Conservation (phyloP, 768 basidiomycete genomes). For the Termitomyces sp. region DNA sequence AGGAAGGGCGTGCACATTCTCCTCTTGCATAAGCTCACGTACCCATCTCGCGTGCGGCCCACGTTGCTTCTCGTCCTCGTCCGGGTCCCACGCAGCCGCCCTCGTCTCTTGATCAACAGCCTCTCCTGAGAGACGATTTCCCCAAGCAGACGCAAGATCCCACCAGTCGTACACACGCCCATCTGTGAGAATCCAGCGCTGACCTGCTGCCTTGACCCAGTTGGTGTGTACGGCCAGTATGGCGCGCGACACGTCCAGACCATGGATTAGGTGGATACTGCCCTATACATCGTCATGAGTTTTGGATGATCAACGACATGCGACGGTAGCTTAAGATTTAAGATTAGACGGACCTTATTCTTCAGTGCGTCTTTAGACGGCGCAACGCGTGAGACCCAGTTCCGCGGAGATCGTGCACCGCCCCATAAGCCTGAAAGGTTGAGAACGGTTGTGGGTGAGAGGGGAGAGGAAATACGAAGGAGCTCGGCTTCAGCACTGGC, state of each 20-base stretch:
- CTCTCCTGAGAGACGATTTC: slow-evolving; percentile 6
- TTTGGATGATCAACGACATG: not conserved
- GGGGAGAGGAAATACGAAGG: slow-evolving; percentile 33
- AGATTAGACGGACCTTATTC: slow-evolving; percentile 42
- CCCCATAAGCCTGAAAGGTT: slow-evolving; percentile 67
- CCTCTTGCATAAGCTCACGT: slow-evolving; percentile 52
- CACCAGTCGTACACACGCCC: slow-evolving; percentile 65
- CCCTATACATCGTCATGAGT: slow-evolving; percentile 28
- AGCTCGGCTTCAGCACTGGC: slow-evolving; percentile 54
- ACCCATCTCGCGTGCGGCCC: slow-evolving; percentile 52
- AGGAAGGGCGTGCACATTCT: slow-evolving; percentile 47
- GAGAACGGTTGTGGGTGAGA: slow-evolving; percentile 47
- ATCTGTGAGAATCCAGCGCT: slow-evolving; percentile 56
- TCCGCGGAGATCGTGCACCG: slow-evolving; percentile 40
- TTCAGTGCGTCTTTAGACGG: slow-evolving; percentile 51
- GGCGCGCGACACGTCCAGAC: slow-evolving; percentile 53
- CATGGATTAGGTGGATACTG: slow-evolving; percentile 61
- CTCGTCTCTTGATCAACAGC: not conserved
- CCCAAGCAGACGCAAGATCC: slow-evolving; percentile 60
- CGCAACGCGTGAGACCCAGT: slow-evolving; percentile 53
- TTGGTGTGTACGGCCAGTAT: slow-evolving; percentile 53
- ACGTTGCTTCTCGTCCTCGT: slow-evolving; percentile 14
- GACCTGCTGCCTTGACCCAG: slow-evolving; percentile 39
- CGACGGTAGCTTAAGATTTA: not conserved
- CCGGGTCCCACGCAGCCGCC: no score